phyloP scores from a whole-genome alignment of 805 yeast species.

The Saturnispora zaruensis region DNA sequence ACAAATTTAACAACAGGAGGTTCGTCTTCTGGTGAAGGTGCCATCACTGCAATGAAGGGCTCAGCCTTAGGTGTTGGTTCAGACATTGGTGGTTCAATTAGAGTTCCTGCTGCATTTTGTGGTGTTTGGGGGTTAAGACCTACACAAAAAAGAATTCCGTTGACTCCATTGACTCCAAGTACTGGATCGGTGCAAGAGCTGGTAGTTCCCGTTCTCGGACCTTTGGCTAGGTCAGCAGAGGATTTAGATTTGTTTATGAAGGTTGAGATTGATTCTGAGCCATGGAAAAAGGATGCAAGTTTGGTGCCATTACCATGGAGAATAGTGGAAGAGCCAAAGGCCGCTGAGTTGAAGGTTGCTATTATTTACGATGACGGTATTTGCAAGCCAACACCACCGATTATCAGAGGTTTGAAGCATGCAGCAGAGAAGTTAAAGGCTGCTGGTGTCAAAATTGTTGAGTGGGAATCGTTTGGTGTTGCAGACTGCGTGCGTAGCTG shows the following conservation, averaged over 20 bases:
- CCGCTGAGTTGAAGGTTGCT: constrained; percentile 36
- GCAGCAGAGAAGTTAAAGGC: constrained; percentile 42
- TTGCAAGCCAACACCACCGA: constrained; percentile 44
- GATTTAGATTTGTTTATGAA: constrained; percentile 44
- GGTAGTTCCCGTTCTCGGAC: constrained; percentile 38
- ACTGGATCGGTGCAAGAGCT: constrained; percentile 40
- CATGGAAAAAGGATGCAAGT: constrained; percentile 48
- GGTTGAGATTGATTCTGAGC: constrained; percentile 38
- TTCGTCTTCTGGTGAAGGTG: constrained; percentile 49
- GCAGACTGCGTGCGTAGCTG: constrained; percentile 49
- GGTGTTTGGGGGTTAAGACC: constrained; percentile 44
- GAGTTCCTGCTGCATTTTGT: constrained; percentile 45
- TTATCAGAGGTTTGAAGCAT: constrained; percentile 34
- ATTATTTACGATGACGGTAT: constrained; percentile 41
- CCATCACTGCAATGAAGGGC: constrained; percentile 38
- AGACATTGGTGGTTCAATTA: constrained; percentile 42
- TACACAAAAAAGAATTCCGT: constrained; percentile 42
- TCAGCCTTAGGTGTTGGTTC: constrained; percentile 34
- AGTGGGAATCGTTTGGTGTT: constrained; percentile 44
- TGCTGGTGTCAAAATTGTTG: constrained; percentile 47
- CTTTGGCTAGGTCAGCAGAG: constrained; percentile 38
- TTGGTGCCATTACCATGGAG: constrained; percentile 45
- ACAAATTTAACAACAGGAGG: constrained; percentile 43
- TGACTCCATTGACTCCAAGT: constrained; percentile 29
- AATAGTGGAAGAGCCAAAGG: constrained; percentile 27